Percentiles rank a stretch among this genome's conserved stretches.
Evolutionary conservation across 1,284 basidiomycete species (phyloP).

Genomic region (Neotropicomus parvogracilis): DNA sequence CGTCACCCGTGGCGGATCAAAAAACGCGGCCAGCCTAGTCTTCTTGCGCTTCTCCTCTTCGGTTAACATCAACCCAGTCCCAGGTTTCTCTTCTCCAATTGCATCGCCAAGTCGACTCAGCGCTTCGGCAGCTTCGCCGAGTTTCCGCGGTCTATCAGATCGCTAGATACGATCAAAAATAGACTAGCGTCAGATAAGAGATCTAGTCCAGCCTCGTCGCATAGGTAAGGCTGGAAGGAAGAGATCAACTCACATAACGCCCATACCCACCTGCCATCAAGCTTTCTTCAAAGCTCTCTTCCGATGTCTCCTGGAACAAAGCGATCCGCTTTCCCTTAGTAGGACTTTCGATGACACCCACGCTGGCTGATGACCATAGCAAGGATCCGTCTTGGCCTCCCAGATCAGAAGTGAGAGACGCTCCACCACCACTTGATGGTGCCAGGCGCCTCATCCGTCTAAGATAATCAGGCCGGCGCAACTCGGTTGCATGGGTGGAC

Average conservation of each 20-base stretch:
- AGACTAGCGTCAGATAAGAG: constrained; percentile 12
- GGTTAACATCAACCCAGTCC: constrained; percentile 36
- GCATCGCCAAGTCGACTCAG: constrained; percentile 33
- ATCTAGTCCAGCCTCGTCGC: constrained; percentile 9
- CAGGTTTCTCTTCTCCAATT: constrained; percentile 36
- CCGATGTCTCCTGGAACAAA: constrained; percentile 74
- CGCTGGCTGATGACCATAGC: constrained; percentile 34
- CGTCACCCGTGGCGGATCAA: constrained; percentile 22
- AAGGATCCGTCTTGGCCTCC: constrained; percentile 33
- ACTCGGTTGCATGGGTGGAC: constrained; percentile 52
- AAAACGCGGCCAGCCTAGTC: constrained; percentile 61
- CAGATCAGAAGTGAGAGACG: constrained; percentile 11
- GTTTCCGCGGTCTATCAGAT: constrained; percentile 25
- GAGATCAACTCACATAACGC: constrained; percentile 49
- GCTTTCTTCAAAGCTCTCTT: constrained; percentile 78
- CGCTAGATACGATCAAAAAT: constrained; percentile 14
- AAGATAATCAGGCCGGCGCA: constrained; percentile 64
- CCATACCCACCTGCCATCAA: constrained; percentile 75
- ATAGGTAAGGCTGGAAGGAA: background rate
- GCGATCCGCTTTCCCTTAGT: constrained; percentile 64
- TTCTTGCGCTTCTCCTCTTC: constrained; percentile 64
- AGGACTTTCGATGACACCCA: constrained; percentile 66
- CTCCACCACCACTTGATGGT: constrained; percentile 12
- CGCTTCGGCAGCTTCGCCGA: constrained; percentile 18
- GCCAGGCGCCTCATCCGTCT: constrained; percentile 51